Evolutionary conservation across 192 early-diverging fungal species (phyloP).

Genomic region (Coemansia javaensis): DNA sequence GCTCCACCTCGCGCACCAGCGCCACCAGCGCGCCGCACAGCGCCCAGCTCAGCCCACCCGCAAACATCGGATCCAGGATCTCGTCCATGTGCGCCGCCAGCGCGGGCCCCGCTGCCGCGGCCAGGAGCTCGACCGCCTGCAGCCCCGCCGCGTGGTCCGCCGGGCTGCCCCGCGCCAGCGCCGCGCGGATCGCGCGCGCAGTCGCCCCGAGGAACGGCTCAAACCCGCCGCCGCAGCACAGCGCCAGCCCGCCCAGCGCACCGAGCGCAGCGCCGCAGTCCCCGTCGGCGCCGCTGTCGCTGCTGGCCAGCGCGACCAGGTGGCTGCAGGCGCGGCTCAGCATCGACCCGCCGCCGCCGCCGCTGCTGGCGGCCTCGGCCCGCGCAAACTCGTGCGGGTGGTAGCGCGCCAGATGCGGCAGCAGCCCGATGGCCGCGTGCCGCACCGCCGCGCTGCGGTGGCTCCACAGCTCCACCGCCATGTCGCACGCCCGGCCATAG

Average conservation of each 20-base stretch:
- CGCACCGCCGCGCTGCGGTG: slow-evolving; percentile 74
- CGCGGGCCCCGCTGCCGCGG: slow-evolving; percentile 80
- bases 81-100: slow-evolving; percentile 84
- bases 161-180: slow-evolving; percentile 41
- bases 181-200: slow-evolving; percentile 70
- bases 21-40: slow-evolving; percentile 77
- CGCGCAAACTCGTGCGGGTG: slow-evolving; percentile 62
- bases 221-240: slow-evolving; percentile 72
- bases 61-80: slow-evolving; percentile 88
- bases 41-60: slow-evolving; percentile 74
- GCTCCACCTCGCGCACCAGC: slow-evolving; percentile 75
- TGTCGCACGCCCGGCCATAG: slow-evolving; percentile 70
- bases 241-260: slow-evolving; percentile 81
- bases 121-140: slow-evolving; percentile 83
- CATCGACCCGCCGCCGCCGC: slow-evolving; percentile 58
- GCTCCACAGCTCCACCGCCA: slow-evolving; percentile 72
- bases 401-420: slow-evolving; percentile 79
- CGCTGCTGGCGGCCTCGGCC: slow-evolving; percentile 11
- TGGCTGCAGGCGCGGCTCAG: slow-evolving; percentile 70
- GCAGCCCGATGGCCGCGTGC: slow-evolving; percentile 73
- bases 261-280: slow-evolving; percentile 62
- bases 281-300: slow-evolving; percentile 35
- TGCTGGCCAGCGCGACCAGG: slow-evolving; percentile 70
- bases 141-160: slow-evolving; percentile 64
- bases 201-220: slow-evolving; percentile 75